Evolutionary conservation across 148 eudicot genomes (phyloP), one percentile per base, ranked within the genome.

Genomic region (Cornus kousa): DNA sequence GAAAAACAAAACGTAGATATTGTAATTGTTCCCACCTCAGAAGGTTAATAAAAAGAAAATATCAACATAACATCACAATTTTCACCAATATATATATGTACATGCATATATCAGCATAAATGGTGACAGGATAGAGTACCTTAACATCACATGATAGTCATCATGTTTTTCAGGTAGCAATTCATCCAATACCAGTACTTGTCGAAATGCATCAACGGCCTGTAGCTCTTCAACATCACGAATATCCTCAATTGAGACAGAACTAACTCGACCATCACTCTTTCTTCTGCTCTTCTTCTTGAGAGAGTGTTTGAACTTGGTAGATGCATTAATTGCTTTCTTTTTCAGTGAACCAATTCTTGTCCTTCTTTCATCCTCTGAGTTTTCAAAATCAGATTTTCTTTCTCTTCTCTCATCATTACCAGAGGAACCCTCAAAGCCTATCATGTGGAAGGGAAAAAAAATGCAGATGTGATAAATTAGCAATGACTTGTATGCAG

Each of bases 351-450:
- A 82, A 83, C 98, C 89, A 82, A 91, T 92, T 77, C 87, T 90
- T 12, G 98, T 91, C 89, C 90, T 92, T 73, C 97, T 92, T 79
- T 94, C 98, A 83, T 94, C 98, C 89, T 94, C 98, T 23, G 97
- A 91, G 76, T 88, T 91, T 71, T 94, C 98, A 83, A 89, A 92
- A 85, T 94, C 98, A 77, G 98, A 94, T 83, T 88, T 94, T 86
- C 98, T 90, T 79, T 94, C 98, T 84, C 91, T 89, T 82, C 87
- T 92, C 84, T 92, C 98, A 71, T 94, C 98, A 70, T 82, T 82
- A 22, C 89, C 93, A 55, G 97, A 90, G 70, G 87, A 85, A 60
- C 98, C 98, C 82, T 94, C 91, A 79, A 88, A 86, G 77, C 89
- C 91, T 88, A 75, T 74, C 60, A 50, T 32, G 72, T 43, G 23